Evolutionary conservation across 192 early-diverging fungal genomes (phyloP), one percentile per base, ranked within the genome.

Genomic region (Helicostylum pulchrum): DNA sequence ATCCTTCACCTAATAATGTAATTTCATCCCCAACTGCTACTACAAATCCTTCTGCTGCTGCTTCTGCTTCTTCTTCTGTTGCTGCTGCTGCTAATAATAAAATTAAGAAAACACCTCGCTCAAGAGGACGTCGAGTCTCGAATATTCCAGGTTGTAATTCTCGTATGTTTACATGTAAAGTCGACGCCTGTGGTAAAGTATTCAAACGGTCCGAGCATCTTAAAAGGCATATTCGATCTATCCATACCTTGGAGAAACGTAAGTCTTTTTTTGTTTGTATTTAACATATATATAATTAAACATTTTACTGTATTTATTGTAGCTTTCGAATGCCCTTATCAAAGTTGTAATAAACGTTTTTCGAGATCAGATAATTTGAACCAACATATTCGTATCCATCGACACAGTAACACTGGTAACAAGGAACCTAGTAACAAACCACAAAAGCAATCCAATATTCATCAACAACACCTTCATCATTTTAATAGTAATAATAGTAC

Each of bases 181-280:
- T 70, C 21, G 74, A 75, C n/a, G 80, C 74, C 17, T 84, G 83
- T 67, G 83, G 77, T 47, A 78, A 78, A 67, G 64, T 84, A 20
- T 82, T 84, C 48, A 84, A 84, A 58, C 55, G 83, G 43, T 84
- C 83, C 4, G 83, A 84, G 59, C 83, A 84, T 66, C 73, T 84
- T 34, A 82, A 82, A 64, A 68, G 83, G 23, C 83, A 84, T 44
- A 71, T 84, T 45, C 67, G 83, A 21, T 82, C 83, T 21, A 82
- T 82, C 65, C 83, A 84, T 48, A 84, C 80, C 1, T 70, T 79
- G 49, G 83, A 84, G 53, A 78, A 79, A 77, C 83, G 82, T 83
- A 77, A 81, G 82, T 78, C 1, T 7, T 4, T 0, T 17, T 48
- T 17, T 17, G 12, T 17, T 48, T 12, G 4, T 48, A 48, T 17